Conservation (phyloP, 1,284 basidiomycete genomes). For the Volvariella surrecta region DNA sequence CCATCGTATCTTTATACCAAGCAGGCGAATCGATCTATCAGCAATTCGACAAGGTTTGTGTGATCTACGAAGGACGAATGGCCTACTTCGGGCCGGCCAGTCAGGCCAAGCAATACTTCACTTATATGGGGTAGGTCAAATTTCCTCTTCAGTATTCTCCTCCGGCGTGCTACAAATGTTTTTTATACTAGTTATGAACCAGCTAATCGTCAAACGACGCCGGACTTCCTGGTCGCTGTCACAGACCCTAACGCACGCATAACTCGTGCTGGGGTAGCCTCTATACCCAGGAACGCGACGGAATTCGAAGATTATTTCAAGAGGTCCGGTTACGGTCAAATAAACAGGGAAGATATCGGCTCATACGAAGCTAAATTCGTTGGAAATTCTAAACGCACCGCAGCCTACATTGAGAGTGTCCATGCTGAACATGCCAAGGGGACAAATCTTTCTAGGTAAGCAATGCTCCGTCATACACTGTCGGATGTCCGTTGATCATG, state of each 20-base stretch:
- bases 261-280: conserved; percentile 22
- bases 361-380: conserved; percentile 29
- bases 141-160: conserved; percentile 11
- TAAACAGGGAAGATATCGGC: conserved; percentile 34
- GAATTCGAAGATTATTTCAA: conserved; percentile 46
- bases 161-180: conserved; percentile 51
- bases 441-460: conserved; percentile 19
- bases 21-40: conserved; percentile 51
- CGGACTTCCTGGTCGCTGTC: conserved; percentile 28
- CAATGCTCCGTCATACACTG: not conserved
- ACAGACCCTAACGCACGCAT: conserved; percentile 53
- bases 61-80: conserved; percentile 56
- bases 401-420: conserved; percentile 35
- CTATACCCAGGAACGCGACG: conserved; percentile 43
- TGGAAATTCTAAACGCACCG: conserved; percentile 18
- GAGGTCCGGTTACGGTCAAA: conserved; percentile 22
- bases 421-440: conserved; percentile 36
- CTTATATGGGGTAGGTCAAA: conserved; percentile 49
- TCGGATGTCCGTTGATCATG: not conserved
- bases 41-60: conserved; percentile 62
- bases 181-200: conserved; percentile 34
- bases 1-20: conserved; percentile 68
- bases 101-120: conserved; percentile 59
- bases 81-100: conserved; percentile 63
- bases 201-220: conserved; percentile 28